These are phyloP conservation scores for Talaromyces rugulosus DNA, from an alignment of 2,329 filamentous ascomycete genomes.

Conservation along the genomic window DNA sequence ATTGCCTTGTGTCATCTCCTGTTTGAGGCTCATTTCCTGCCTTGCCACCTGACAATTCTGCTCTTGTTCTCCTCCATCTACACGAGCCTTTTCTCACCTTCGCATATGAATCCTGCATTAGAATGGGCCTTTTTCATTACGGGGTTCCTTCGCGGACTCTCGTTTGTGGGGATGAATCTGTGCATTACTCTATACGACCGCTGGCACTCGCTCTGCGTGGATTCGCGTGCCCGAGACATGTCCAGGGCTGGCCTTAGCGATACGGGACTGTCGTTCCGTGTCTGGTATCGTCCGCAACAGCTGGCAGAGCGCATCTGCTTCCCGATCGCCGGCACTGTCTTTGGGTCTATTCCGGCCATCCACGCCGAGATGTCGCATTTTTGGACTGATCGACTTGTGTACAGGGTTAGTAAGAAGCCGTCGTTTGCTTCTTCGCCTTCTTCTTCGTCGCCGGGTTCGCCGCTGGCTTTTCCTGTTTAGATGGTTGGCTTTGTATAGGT, in stretches of 20 bases:
- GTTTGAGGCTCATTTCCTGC: slow-evolving; percentile 68
- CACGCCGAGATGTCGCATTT: slow-evolving; percentile 67
- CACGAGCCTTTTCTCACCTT: slow-evolving; percentile 49
- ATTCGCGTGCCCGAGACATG: slow-evolving; percentile 63
- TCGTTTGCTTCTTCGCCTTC: neutral
- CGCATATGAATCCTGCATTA: slow-evolving; percentile 50
- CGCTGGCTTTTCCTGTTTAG: neutral
- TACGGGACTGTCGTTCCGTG: slow-evolving; percentile 58
- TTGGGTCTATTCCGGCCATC: slow-evolving; percentile 62
- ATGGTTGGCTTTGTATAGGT: neutral
- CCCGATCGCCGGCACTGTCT: slow-evolving; percentile 64
- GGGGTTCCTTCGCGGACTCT: slow-evolving; percentile 56
- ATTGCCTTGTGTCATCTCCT: slow-evolving; percentile 60
- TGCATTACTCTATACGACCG: slow-evolving; percentile 65
- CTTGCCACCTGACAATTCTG: slow-evolving; percentile 62
- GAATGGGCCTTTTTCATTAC: slow-evolving; percentile 59
- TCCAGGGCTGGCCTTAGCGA: slow-evolving; percentile 59
- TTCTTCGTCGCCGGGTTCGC: neutral
- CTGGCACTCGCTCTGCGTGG: slow-evolving; percentile 61
- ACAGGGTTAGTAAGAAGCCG: slow-evolving; percentile 68
- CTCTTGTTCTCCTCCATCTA: slow-evolving; percentile 60
- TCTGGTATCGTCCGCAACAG: slow-evolving; percentile 54
- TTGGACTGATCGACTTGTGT: slow-evolving; percentile 65
- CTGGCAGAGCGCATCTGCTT: slow-evolving; percentile 61
- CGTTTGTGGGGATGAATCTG: slow-evolving; percentile 59